Base-by-base conservation (phyloP, 164 flowering plant species). In the Chloranthus sessilifolius region DNA sequence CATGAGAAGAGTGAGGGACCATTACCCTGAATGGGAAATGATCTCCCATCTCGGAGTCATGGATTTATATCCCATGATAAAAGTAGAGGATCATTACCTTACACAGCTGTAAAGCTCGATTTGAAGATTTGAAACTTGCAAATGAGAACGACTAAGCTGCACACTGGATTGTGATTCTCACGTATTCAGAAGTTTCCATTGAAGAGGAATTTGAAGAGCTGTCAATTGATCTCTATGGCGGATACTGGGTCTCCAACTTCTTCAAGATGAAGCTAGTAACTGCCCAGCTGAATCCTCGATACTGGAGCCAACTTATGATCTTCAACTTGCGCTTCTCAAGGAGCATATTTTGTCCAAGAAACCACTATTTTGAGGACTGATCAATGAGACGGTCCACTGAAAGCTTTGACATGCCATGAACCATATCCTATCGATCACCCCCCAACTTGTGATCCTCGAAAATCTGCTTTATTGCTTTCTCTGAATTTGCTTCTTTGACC, bases 351-450 rank as follows among this genome's bases (percentile, higher is more conserved):
- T 36, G 63, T 43, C 81, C 58, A 45, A 76, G 70, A 12, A 66
- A 59, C 95, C 99, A 92, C 44, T 82, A 85, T 66, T 88, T 88
- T 29, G 88, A 73, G 45, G 87, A 81, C 70, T 84, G 82, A 24
- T 53, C 67, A 45, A 69, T 70, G 11, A 86, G 71, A 34, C 60
- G 81, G 53, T 83, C 85, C 65, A 81, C 30, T 30, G 88, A 62
- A 19, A 17, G 24, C 70, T 75, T 71, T 23, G 95, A 89, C 73
- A 85, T 56, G 26, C 82, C 88, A 33, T 61, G 39, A 31, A 25
- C 56, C 8, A 59, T 56, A 27, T 54, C 75, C n/a, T n/a, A n/a
- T 43, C 51, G 59, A 25, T 67, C 71, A 8, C 23, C 71, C 23
- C 36, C 62, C 36, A 56, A 55, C 59, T 71, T 74, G 36, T 36